Evolutionary conservation across 768 basidiomycete genomes (phyloP), one percentile per base, ranked within the genome.

Genomic region (Kwoniella shandongensis): DNA sequence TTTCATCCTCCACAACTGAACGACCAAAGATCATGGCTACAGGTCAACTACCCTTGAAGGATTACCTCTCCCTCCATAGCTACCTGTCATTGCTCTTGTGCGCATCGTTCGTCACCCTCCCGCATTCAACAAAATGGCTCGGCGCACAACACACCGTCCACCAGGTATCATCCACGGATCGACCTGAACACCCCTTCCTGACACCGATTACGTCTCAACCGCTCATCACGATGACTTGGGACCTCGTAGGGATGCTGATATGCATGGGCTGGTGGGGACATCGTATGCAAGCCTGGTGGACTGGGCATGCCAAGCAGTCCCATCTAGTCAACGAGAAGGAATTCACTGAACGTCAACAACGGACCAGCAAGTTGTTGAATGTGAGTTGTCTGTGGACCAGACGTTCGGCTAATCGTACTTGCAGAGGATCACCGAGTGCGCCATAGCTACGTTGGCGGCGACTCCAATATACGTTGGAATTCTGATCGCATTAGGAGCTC

Each of bases 231-330:
- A 73, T 88, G 51, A 55, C 78, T 4, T 88, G 84, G 78, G 76
- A 85, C 36, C 81, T 81, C 47, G 59, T 76, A 0, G 89, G 88
- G 0, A 80, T 81, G 1, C 63, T 73, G 3, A 56, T 87, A 2
- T 69, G 88, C 32, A 81, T 87, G 66, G 77, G 78, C 10, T 88
- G 86, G 85, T 91, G 88, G 87, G 85, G 82, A 1, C 82, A 82
- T 2, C 86, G 83, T 80, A 69, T 89, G 63, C 79, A 84, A 56
- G 67, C 77, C 22, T 88, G 85, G 86, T 81, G 59, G 44, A 32
- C 53, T 32, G 25, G 40, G 12, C 32, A 51, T 40, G 55, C 30
- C 1, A 17, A 26, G 26, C 30, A 45, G 39, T 4, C 36, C 40
- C 25, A 20, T 36, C 13, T 54, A 35, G 60, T 41, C n/a, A 47